Conservation (phyloP, 371 early-diverging fungal species). For the Haplosporangium sp. region DNA sequence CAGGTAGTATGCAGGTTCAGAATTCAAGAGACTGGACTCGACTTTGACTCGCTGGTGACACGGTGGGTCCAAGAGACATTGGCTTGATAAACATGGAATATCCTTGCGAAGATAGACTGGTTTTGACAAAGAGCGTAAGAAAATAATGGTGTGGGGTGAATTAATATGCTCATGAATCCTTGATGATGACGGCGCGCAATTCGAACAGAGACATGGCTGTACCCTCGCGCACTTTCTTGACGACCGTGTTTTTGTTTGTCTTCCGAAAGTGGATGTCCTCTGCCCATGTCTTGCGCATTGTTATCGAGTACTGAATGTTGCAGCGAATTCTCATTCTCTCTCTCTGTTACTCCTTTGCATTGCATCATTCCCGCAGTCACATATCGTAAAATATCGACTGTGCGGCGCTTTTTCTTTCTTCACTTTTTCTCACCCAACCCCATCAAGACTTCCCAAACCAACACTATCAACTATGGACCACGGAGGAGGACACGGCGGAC, state of each 20-base stretch:
- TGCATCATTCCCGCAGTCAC: not conserved
- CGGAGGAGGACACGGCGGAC: slow-evolving; percentile 41
- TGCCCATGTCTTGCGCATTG: slow-evolving; percentile 27
- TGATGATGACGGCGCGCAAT: not conserved
- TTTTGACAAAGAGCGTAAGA: not conserved
- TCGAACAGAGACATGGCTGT: slow-evolving; percentile 11
- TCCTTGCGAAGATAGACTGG: slow-evolving; percentile 72
- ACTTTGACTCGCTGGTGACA: slow-evolving; percentile 52
- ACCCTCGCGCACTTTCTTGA: slow-evolving; percentile 73
- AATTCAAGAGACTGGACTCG: slow-evolving; percentile 58
- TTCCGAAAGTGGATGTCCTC: slow-evolving; percentile 58
- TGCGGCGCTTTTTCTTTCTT: not conserved
- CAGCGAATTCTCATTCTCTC: not conserved
- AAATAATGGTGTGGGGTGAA: not conserved
- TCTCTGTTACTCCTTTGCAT: not conserved
- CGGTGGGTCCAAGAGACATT: slow-evolving; percentile 54
- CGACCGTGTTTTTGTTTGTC: slow-evolving; percentile 66
- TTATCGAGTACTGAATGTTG: not conserved
- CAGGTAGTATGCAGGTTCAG: slow-evolving; percentile 60
- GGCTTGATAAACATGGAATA: slow-evolving; percentile 69
- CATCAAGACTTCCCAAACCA: not conserved
- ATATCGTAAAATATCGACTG: not conserved
- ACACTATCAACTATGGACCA: slow-evolving; percentile 14
- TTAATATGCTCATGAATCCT: not conserved
- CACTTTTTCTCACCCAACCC: not conserved